These are phyloP conservation scores for Acacia pycnantha DNA, from an alignment of 331 rosid species.

Conservation along the genomic window DNA sequence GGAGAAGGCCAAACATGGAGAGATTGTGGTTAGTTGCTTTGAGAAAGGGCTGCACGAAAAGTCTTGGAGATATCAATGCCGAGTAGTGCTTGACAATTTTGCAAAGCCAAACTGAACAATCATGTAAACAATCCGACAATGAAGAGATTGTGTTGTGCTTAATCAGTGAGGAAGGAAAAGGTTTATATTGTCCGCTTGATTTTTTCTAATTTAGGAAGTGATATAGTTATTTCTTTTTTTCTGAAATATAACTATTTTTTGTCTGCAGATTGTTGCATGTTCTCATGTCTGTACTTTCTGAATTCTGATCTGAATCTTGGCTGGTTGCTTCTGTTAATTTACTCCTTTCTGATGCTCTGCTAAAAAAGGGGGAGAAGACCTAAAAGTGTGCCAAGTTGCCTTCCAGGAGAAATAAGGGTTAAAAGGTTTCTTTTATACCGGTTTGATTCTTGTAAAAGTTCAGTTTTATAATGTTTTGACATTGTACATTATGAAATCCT, in stretches of 20 bases:
- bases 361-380: no score
- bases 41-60: constrained; percentile 36
- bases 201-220: no score
- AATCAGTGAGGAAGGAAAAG: constrained; percentile 38
- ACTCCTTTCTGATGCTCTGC: no score
- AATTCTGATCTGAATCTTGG: neutral
- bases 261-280: neutral
- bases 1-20: constrained; percentile 34
- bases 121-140: neutral
- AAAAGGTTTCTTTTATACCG: no score
- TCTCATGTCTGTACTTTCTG: neutral
- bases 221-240: neutral
- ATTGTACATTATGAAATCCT: no score
- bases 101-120: neutral
- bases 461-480: no score
- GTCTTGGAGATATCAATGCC: constrained; percentile 41
- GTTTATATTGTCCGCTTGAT: neutral
- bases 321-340: neutral
- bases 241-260: neutral
- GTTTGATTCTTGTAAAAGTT: no score
- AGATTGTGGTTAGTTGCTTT: constrained; percentile 45
- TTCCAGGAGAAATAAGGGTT: no score
- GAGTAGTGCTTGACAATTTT: constrained; percentile 42
- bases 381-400: no score
- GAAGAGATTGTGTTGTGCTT: constrained; percentile 35